phyloP scores from a whole-genome alignment of 345 rosid genomes.

The Eucalyptus marginata region DNA sequence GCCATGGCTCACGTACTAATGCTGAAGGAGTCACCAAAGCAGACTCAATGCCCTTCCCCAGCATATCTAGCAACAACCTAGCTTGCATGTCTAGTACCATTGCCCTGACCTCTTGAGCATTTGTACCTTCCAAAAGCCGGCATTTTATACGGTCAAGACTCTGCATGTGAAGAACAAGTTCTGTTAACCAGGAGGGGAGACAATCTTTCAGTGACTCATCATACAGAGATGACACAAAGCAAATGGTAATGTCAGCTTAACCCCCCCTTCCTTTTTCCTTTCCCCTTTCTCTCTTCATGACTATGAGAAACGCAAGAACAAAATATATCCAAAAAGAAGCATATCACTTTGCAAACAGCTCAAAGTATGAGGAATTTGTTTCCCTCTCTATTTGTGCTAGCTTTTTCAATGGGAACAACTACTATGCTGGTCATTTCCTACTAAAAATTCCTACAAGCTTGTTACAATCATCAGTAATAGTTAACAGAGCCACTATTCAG shows the following conservation, averaged over 20 bases:
- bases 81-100: conserved; percentile 99
- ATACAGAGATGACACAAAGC: background rate
- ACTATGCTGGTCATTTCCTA: background rate
- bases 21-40: conserved; percentile 95
- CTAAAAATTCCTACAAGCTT: background rate
- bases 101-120: conserved; percentile 99
- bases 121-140: conserved; percentile 92
- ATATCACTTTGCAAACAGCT: background rate
- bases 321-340: background rate
- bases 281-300: background rate
- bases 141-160: conserved; percentile 97
- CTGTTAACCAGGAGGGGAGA: background rate
- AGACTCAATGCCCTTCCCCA: conserved; percentile 97
- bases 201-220: background rate
- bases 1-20: conserved; percentile 85
- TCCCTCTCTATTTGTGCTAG: background rate
- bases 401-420: background rate
- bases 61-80: conserved; percentile 90
- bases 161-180: conserved; percentile 33
- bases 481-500: background rate
- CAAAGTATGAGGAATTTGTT: background rate
- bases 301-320: background rate
- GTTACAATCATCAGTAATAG: background rate
- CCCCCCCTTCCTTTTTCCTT: background rate
- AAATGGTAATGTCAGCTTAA: background rate